A percentile compares a stretch with the other conserved stretches of the same genome.
phyloP scores from a whole-genome alignment of 345 rosid species.

The Combretum micranthum region DNA sequence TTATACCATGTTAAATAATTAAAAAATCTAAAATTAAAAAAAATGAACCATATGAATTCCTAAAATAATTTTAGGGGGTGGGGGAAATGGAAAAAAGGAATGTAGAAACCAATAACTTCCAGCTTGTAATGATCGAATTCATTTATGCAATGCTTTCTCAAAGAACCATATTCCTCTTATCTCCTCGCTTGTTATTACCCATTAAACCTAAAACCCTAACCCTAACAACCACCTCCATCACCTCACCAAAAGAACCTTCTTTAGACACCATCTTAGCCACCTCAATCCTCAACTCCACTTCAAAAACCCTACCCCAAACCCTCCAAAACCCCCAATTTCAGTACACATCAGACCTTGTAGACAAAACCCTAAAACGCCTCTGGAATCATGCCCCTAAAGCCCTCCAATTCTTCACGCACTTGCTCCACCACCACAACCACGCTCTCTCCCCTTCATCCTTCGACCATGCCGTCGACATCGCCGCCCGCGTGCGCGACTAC shows the following conservation, averaged over 20 bases:
- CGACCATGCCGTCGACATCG: constrained; percentile 75
- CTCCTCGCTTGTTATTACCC: neutral
- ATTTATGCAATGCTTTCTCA: too few relatives aligned
- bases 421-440: constrained; percentile 44
- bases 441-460: constrained; percentile 58
- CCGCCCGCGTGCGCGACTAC: constrained; percentile 65
- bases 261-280: constrained; percentile 23
- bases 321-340: constrained; percentile 36
- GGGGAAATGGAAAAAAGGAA: too few relatives aligned
- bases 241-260: constrained; percentile 11
- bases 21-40: too few relatives aligned
- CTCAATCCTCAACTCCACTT: constrained; percentile 34
- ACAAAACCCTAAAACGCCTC: constrained; percentile 54
- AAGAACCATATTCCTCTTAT: neutral
- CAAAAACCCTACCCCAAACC: constrained; percentile 22
- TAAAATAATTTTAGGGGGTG: too few relatives aligned
- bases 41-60: too few relatives aligned
- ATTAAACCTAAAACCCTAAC: neutral
- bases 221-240: neutral
- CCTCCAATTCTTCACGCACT: constrained; percentile 60
- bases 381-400: constrained; percentile 92
- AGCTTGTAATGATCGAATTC: too few relatives aligned
- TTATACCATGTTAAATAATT: too few relatives aligned
- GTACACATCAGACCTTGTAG: constrained; percentile 65
- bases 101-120: too few relatives aligned